phyloP scores from a whole-genome alignment of 2,329 filamentous ascomycete species.

The Pseudodiploospora longispora region DNA sequence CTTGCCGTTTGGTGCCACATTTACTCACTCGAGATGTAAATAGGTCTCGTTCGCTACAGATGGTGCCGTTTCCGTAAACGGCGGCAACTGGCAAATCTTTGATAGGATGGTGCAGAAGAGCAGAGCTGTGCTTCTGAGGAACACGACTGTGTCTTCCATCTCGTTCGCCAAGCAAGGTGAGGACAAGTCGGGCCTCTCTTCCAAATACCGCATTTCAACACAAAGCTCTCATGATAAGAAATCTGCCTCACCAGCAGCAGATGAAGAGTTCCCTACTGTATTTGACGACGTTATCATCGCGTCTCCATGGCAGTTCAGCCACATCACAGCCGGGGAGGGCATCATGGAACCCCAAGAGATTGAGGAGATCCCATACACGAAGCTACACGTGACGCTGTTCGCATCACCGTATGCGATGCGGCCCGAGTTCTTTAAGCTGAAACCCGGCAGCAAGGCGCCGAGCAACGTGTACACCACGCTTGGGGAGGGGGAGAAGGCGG shows the following conservation, averaged over 20 bases:
- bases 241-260: conserved; percentile 11
- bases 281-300: conserved; percentile 83
- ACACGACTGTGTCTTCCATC: conserved; percentile 60
- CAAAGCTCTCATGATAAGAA: conserved; percentile 14
- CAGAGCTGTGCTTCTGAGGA: conserved; percentile 51
- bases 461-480: conserved; percentile 78
- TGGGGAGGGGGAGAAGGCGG: conserved; percentile 45
- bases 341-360: conserved; percentile 60
- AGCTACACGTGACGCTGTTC: conserved; percentile 84
- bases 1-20: too few species aligned
- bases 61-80: conserved; percentile 68
- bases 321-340: conserved; percentile 53
- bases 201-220: conserved; percentile 41
- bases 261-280: conserved; percentile 36
- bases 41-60: conserved; percentile 80
- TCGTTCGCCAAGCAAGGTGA: conserved; percentile 31
- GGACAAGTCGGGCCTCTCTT: conserved; percentile 27
- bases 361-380: conserved; percentile 75
- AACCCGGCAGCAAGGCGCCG: conserved; percentile 51
- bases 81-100: conserved; percentile 95
- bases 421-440: conserved; percentile 62
- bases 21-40: neutral
- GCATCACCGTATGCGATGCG: conserved; percentile 67
- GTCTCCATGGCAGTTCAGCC: conserved; percentile 72
- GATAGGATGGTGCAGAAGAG: conserved; percentile 65